These are phyloP conservation scores for Moesziomyces sp. DNA, from an alignment of 1,284 basidiomycete species.

Conservation along the genomic window DNA sequence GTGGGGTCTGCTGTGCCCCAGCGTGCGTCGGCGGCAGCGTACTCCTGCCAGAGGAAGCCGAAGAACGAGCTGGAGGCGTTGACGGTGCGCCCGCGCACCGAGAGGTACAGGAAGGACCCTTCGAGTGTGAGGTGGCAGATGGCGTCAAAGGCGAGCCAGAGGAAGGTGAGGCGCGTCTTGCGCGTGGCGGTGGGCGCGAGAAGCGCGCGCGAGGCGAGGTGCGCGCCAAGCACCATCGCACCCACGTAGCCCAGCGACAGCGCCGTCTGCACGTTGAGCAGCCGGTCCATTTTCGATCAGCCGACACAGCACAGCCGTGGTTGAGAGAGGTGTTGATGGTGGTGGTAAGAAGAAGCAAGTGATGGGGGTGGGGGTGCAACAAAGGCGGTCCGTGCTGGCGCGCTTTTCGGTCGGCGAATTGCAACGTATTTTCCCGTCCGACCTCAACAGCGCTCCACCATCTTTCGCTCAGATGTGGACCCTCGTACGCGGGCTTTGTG, in stretches of 20 bases:
- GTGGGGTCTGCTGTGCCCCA: constrained; percentile 59
- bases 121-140: constrained; percentile 61
- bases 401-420: too few relatives aligned
- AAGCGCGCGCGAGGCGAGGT: constrained; percentile 19
- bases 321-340: constrained; percentile 2
- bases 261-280: constrained; percentile 43
- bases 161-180: constrained; percentile 43
- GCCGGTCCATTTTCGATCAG: constrained; percentile 26
- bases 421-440: too few relatives aligned
- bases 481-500: too few relatives aligned
- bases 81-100: constrained; percentile 45
- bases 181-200: constrained; percentile 5
- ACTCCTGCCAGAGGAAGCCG: constrained; percentile 61
- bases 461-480: too few relatives aligned
- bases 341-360: neutral
- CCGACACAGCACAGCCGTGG: neutral
- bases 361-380: too few relatives aligned
- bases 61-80: constrained; percentile 50
- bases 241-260: constrained; percentile 51
- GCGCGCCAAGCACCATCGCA: constrained; percentile 27
- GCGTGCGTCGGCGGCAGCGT: constrained; percentile 55
- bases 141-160: constrained; percentile 63
- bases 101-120: constrained; percentile 60
- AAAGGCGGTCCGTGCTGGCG: constrained; percentile 11
- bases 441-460: too few relatives aligned